phyloP scores from a whole-genome alignment of 371 early-diverging fungal genomes.

The Parasitella parasitica region DNA sequence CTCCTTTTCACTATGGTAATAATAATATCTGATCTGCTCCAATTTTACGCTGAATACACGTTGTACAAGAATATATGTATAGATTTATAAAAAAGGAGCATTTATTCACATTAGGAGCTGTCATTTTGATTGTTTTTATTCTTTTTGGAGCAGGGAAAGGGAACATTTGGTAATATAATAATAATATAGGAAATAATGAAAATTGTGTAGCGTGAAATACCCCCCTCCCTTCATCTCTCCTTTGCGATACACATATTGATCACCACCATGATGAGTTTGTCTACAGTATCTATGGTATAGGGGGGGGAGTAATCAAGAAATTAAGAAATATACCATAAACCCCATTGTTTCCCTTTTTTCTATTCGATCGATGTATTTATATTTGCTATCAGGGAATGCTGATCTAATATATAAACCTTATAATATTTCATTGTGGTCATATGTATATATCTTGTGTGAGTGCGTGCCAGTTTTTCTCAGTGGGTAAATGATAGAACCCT shows the following conservation, averaged over 20 bases:
- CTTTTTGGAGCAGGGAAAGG: background rate
- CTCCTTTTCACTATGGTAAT: background rate
- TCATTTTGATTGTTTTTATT: background rate
- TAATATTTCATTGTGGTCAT: background rate
- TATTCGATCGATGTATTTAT: constrained; percentile 12
- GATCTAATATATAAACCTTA: constrained; percentile 8
- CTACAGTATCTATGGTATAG: too few relatives aligned
- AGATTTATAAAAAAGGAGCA: background rate
- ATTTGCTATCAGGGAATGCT: constrained; percentile 10
- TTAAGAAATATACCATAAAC: background rate
- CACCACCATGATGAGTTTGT: background rate
- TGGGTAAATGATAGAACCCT: too few relatives aligned
- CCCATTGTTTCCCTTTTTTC: constrained; percentile 1
- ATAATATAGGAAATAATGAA: background rate
- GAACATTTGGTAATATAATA: background rate
- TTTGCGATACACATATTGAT: background rate
- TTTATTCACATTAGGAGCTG: background rate
- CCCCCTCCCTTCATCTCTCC: background rate
- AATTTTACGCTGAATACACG: background rate
- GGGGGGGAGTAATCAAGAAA: background rate
- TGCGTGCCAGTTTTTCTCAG: background rate
- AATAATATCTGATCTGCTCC: background rate
- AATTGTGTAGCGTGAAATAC: background rate
- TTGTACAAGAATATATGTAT: too few relatives aligned
- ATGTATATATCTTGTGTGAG: background rate